These are phyloP conservation scores for Camelina laxa DNA, from an alignment of 345 rosid species.

Conservation along the genomic window DNA sequence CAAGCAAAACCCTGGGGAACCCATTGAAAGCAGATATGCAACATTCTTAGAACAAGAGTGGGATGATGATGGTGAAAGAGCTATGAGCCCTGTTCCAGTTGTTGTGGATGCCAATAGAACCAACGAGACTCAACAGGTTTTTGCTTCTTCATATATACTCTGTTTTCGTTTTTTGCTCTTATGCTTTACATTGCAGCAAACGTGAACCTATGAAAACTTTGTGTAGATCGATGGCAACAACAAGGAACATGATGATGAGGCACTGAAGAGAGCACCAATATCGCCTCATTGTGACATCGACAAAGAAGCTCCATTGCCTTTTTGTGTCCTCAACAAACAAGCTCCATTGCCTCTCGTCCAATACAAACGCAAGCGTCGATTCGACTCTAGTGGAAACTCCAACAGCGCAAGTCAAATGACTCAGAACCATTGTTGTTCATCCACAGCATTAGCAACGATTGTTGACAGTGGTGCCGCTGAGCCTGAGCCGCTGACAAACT, in stretches of 20 bases:
- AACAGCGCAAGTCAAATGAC: conserved; percentile 57
- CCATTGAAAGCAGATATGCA: neutral
- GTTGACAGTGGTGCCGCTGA: neutral
- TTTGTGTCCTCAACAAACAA: conserved; percentile 55
- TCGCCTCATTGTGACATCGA: conserved; percentile 56
- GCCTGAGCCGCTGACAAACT: neutral
- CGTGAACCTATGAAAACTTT: neutral
- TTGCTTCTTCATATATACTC: neutral
- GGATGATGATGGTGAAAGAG: conserved; percentile 27
- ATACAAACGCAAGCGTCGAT: conserved; percentile 63
- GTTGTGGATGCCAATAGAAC: conserved; percentile 13
- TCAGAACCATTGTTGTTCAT: conserved; percentile 64
- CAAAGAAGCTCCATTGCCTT: conserved; percentile 57
- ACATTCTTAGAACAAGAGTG: conserved; percentile 2
- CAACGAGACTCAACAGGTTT: conserved; percentile 51
- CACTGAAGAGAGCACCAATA: conserved; percentile 35
- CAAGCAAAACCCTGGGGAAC: neutral
- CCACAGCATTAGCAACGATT: conserved; percentile 36
- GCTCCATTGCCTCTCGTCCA: conserved; percentile 54
- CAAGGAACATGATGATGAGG: neutral
- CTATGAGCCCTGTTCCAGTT: conserved; percentile 47
- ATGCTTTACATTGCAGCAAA: neutral
- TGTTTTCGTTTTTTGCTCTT: neutral
- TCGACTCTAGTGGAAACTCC: conserved; percentile 42
- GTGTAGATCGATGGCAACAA: neutral